Base-by-base conservation (phyloP, 2,329 filamentous ascomycete species). In the Clonostachys solani region DNA sequence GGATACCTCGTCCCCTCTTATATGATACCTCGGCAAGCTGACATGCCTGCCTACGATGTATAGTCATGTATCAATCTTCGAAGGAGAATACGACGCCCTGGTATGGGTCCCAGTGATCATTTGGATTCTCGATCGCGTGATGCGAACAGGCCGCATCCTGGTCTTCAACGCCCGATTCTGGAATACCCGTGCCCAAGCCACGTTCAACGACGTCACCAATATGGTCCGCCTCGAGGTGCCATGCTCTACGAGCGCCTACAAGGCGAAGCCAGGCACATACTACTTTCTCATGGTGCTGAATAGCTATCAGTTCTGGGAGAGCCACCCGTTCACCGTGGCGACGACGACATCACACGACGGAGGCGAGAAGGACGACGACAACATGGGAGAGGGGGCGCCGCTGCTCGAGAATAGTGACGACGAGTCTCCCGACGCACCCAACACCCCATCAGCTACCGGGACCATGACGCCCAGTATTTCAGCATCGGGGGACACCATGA, bases 31-130 rank as follows among this genome's bases (percentile, higher is more conserved):
- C 23, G 9, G 23, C 23, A 29, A 29, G 23, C 23, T 29, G 23
- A 5, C n/a, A 33, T 18, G n/a, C 18, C 19, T 13, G 10, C 23
- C 23, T 29, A 29, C 23, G 23, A 29, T 29, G 10, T 29, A 53
- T 55, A 65, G 75, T 47, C 65, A 83, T 52, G 63, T 79, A 48
- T 64, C 78, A n/a, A 76, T 80, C 18, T 80, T 79, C 49, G 57
- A 64, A 6, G 71, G 71, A 17, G 60, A 69, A 42, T 81, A 72
- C 48, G 72, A 79, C 45, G 55, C 58, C 9, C 69, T 77, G 17
- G 71, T 78, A 45, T 81, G 74, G 70, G 61, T 72, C 0, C 74
- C 73, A 4, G 60, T 71, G 4, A 58, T 60, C 12, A 65, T 81
- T 29, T 82, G 78, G 79, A 44, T 66, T 1, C 54, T 69, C 2